phyloP scores from a whole-genome alignment of 495 filamentous ascomycete genomes.

The Mycothermus thermophilus region DNA sequence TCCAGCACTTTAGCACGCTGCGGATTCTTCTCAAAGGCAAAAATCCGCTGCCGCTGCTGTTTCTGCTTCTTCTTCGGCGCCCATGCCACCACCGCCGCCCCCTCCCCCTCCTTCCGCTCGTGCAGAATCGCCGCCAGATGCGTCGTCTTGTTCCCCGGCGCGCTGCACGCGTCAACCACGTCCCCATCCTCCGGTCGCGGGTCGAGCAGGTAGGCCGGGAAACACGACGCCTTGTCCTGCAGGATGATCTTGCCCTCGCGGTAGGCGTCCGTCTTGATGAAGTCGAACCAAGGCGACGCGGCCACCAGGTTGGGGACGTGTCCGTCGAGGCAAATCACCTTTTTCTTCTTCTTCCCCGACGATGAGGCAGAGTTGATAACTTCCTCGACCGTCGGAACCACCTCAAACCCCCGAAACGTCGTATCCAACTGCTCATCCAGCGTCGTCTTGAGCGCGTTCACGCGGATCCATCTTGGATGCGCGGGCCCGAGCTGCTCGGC shows the following conservation, averaged over 20 bases:
- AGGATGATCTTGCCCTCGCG: slow-evolving; percentile 63
- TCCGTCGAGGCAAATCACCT: slow-evolving; percentile 46
- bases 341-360: slow-evolving; percentile 2
- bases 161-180: slow-evolving; percentile 79
- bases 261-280: slow-evolving; percentile 59
- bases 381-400: slow-evolving; percentile 33
- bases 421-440: slow-evolving; percentile 52
- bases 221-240: slow-evolving; percentile 94
- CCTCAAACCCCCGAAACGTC: slow-evolving; percentile 48
- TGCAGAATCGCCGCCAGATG: slow-evolving; percentile 66
- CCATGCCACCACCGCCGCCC: no score
- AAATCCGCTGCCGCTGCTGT: slow-evolving; percentile 23
- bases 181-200: slow-evolving; percentile 47
- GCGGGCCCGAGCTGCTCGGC: slow-evolving; percentile 18
- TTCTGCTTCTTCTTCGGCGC: neutral
- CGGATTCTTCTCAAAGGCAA: slow-evolving; percentile 59
- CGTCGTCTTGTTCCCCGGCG: slow-evolving; percentile 94
- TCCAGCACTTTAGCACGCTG: slow-evolving; percentile 54
- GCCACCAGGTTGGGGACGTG: slow-evolving; percentile 76
- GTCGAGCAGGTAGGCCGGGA: slow-evolving; percentile 75
- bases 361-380: slow-evolving; percentile 22
- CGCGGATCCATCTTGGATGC: slow-evolving; percentile 75
- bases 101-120: slow-evolving; percentile 7
- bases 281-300: slow-evolving; percentile 50
- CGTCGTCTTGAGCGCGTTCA: slow-evolving; percentile 65